Evolutionary conservation across 2,329 filamentous ascomycete species (phyloP).

Genomic region (Didymellaceae sp.): DNA sequence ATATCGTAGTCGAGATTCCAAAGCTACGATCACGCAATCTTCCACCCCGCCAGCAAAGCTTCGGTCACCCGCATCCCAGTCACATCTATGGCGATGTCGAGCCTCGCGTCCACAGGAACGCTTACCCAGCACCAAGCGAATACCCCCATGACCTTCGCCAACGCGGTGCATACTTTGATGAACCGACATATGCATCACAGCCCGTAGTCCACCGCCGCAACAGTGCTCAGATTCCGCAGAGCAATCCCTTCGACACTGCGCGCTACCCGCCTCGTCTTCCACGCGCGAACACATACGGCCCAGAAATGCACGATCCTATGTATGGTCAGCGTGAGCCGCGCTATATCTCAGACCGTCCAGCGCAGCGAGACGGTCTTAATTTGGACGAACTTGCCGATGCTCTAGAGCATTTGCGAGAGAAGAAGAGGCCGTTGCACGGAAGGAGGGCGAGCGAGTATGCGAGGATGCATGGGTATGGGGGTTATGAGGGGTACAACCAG

Average conservation of each 20-base stretch:
- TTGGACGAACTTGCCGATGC: conserved; percentile 4
- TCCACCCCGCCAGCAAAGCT: conserved; percentile 1
- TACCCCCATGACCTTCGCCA: conserved; percentile 9
- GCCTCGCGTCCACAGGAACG: neutral
- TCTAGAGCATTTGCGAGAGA: conserved; percentile 6
- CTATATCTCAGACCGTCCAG: neutral
- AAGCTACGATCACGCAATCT: conserved; percentile 2
- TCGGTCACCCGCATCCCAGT: conserved; percentile 13
- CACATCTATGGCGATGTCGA: conserved; percentile 19
- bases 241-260: conserved; percentile 13
- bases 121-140: conserved; percentile 17
- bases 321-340: neutral
- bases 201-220: conserved; percentile 20
- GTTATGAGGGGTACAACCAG: conserved; percentile 2
- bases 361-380: neutral
- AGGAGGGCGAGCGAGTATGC: conserved; percentile 4
- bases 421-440: conserved; percentile 4
- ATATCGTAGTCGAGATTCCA: conserved; percentile 4
- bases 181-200: conserved; percentile 5
- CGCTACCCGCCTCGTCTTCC: conserved; percentile 17
- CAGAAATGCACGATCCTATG: conserved; percentile 8
- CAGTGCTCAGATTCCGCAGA: conserved; percentile 11
- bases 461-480: conserved; percentile 6
- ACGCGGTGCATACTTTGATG: conserved; percentile 16
- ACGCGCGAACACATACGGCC: conserved; percentile 14